Conservation (phyloP, 192 early-diverging fungal genomes). For the Coemansia sp. region DNA sequence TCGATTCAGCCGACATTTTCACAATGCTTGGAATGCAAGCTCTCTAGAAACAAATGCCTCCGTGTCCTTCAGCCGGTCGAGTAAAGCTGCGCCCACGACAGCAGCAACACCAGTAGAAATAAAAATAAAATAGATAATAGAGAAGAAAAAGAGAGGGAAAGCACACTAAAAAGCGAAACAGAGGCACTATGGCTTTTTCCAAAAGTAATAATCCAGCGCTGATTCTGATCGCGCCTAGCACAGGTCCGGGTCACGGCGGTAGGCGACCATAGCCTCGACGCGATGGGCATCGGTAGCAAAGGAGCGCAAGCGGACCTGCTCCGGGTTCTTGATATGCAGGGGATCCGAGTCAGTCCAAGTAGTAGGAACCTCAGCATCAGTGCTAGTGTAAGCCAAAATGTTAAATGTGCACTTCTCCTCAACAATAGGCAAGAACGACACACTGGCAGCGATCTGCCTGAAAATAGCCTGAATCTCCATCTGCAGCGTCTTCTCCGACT, state of each 20-base stretch:
- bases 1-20: neutral
- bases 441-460: constrained; percentile 86
- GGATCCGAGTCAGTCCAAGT: constrained; percentile 85
- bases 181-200: neutral
- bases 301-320: constrained; percentile 79
- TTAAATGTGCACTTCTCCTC: constrained; percentile 91
- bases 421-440: constrained; percentile 86
- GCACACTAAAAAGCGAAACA: neutral
- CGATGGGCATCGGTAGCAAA: constrained; percentile 83
- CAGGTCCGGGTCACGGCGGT: constrained; percentile 64
- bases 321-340: constrained; percentile 74
- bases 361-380: constrained; percentile 79
- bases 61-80: neutral
- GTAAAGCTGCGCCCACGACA: neutral
- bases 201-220: constrained; percentile 2
- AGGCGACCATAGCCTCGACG: constrained; percentile 84
- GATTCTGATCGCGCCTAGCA: constrained; percentile 16
- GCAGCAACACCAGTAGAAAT: neutral
- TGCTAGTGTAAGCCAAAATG: constrained; percentile 84
- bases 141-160: neutral
- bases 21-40: neutral
- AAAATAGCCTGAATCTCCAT: constrained; percentile 86
- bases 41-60: neutral
- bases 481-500: constrained; percentile 50
- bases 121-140: neutral